These are phyloP conservation scores for Picochlorum sp. DNA, from an alignment of 139 green algal species.

Conservation along the genomic window DNA sequence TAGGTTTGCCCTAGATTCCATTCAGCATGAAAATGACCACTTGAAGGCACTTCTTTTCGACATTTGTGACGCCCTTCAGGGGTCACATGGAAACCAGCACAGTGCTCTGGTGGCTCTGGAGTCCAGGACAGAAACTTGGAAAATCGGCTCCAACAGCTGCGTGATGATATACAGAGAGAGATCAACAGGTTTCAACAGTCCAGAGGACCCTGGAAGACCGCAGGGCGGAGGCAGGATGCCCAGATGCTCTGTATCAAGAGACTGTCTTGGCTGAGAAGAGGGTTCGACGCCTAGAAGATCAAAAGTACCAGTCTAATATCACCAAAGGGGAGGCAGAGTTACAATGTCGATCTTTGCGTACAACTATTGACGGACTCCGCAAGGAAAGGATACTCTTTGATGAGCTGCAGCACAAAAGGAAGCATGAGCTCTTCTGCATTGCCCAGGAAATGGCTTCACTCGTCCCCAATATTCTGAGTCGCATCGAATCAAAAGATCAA, in stretches of 20 bases:
- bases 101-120: slow-evolving; percentile 43
- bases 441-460: not conserved
- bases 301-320: slow-evolving; percentile 52
- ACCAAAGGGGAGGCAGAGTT: not conserved
- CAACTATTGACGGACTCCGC: slow-evolving; percentile 74
- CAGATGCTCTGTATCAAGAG: slow-evolving; percentile 57
- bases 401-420: slow-evolving; percentile 70
- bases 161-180: not conserved
- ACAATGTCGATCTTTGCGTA: slow-evolving; percentile 37
- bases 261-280: slow-evolving; percentile 43
- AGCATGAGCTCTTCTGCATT: slow-evolving; percentile 49
- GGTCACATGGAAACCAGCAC: too few relatives aligned
- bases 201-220: slow-evolving; percentile 28
- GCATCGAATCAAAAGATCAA: not conserved
- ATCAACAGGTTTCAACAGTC: slow-evolving; percentile 1
- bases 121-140: slow-evolving; percentile 77
- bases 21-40: too few relatives aligned
- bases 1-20: too few relatives aligned
- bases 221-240: slow-evolving; percentile 65
- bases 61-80: too few relatives aligned
- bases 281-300: slow-evolving; percentile 76
- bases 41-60: too few relatives aligned
- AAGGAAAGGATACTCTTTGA: slow-evolving; percentile 83
- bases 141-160: slow-evolving; percentile 53
- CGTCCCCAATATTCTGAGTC: not conserved